These are phyloP conservation scores for Fusarium sp. DNA, from an alignment of 2,329 filamentous ascomycete genomes.

Conservation along the genomic window DNA sequence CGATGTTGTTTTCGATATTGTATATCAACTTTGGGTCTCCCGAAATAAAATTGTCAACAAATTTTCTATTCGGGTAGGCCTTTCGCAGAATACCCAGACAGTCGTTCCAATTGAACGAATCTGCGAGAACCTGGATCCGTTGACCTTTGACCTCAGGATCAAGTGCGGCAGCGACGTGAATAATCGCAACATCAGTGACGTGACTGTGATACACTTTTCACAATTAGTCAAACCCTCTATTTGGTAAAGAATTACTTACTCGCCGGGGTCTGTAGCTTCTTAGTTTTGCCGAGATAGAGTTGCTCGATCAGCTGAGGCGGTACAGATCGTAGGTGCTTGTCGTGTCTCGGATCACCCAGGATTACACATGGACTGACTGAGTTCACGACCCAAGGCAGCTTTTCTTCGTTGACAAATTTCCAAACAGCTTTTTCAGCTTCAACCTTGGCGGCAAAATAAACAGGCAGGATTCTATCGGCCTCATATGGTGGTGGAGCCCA, in stretches of 20 bases:
- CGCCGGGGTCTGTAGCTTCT: conserved; percentile 12
- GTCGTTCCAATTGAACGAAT: conserved; percentile 33
- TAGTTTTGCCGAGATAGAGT: conserved; percentile 27
- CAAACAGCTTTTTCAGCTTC: conserved; percentile 38
- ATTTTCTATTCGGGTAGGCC: conserved; percentile 13
- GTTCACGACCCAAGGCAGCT: conserved; percentile 32
- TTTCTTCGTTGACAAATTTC: conserved; percentile 33
- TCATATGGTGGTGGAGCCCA: conserved; percentile 37
- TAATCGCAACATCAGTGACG: conserved; percentile 29
- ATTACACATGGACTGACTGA: conserved; percentile 40
- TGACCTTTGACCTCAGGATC: conserved; percentile 14
- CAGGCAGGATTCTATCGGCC: background rate
- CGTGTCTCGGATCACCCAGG: conserved; percentile 20
- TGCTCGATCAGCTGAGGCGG: conserved; percentile 35
- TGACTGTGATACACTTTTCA: conserved; percentile 33
- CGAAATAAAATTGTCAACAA: conserved; percentile 27
- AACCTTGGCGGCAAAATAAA: conserved; percentile 31
- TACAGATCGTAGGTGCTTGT: conserved; percentile 37
- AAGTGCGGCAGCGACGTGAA: conserved; percentile 31
- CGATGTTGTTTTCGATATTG: conserved; percentile 28
- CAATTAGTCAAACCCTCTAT: background rate
- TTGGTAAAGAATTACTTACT: background rate
- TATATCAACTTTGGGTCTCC: conserved; percentile 20
- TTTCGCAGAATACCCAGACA: conserved; percentile 25
- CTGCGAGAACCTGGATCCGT: conserved; percentile 31